These are phyloP conservation scores for Brettanomyces nanus DNA, from an alignment of 805 yeast genomes.

Conservation along the genomic window DNA sequence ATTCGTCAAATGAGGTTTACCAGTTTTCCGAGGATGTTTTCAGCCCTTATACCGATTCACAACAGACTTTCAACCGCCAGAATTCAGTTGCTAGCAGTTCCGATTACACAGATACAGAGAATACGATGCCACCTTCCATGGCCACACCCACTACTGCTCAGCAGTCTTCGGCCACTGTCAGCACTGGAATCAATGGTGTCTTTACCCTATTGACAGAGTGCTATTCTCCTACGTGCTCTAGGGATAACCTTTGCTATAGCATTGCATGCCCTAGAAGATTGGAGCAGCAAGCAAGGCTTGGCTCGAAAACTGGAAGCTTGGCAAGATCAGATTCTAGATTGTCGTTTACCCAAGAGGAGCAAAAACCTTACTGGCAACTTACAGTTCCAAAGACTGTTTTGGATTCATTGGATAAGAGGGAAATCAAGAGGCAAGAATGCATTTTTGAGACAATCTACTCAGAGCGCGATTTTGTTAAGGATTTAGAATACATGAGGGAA, in stretches of 20 bases:
- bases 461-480: conserved; percentile 92
- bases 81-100: conserved; percentile 21
- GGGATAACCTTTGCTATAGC: conserved; percentile 82
- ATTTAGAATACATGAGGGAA: conserved; percentile 85
- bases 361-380: conserved; percentile 86
- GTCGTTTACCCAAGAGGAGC: conserved; percentile 68
- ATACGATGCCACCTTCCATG: conserved; percentile 1
- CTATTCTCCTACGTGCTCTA: conserved; percentile 92
- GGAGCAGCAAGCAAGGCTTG: conserved; percentile 90
- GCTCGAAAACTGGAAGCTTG: conserved; percentile 79
- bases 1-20: conserved; percentile 79
- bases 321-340: conserved; percentile 58
- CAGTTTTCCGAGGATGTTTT: conserved; percentile 58
- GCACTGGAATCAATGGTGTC: conserved; percentile 71
- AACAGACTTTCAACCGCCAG: conserved; percentile 16
- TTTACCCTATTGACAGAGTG: conserved; percentile 90
- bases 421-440: conserved; percentile 88
- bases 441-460: conserved; percentile 91
- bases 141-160: neutral
- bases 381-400: conserved; percentile 77
- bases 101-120: neutral
- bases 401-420: conserved; percentile 72
- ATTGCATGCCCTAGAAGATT: conserved; percentile 94
- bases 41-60: conserved; percentile 18
- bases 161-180: neutral